Conservation (phyloP, 179 eudicot genomes). For the Carnegiea gigantea region DNA sequence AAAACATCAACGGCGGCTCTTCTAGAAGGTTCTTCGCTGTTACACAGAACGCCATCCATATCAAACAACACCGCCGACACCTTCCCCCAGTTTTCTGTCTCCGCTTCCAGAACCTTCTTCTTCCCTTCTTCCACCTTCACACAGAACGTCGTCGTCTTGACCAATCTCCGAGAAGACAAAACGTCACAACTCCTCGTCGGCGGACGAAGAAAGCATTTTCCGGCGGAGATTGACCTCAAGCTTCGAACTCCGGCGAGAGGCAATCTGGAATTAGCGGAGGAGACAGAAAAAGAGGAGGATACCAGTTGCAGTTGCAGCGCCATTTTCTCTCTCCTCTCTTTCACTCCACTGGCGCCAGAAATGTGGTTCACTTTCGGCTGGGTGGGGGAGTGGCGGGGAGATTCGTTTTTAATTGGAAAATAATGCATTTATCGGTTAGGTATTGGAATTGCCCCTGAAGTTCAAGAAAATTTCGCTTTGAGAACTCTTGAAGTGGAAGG, state of each 20-base stretch:
- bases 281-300: constrained; percentile 22
- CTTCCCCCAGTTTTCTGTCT: constrained; percentile 61
- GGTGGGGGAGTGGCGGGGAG: constrained; percentile 31
- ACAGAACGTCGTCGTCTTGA: constrained; percentile 34
- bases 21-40: constrained; percentile 87
- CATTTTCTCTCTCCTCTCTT: constrained; percentile 21
- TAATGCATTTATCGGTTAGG: not conserved
- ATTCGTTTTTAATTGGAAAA: not conserved
- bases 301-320: constrained; percentile 23
- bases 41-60: constrained; percentile 95
- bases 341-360: not conserved
- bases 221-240: constrained; percentile 20
- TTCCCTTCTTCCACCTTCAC: constrained; percentile 52
- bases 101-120: constrained; percentile 28
- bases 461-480: not conserved
- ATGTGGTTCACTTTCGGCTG: not conserved
- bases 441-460: constrained; percentile 7
- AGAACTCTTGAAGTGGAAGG: too few species aligned
- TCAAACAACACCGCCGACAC: constrained; percentile 95
- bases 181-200: not conserved
- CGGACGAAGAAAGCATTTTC: not conserved
- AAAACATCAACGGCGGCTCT: constrained; percentile 83
- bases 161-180: constrained; percentile 1
- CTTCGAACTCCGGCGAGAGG: constrained; percentile 13
- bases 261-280: constrained; percentile 14